Evolutionary conservation across 176 grass and related monocot genomes (phyloP), one percentile per base, ranked within the genome.

Genomic region (Elymus sibiricus): DNA sequence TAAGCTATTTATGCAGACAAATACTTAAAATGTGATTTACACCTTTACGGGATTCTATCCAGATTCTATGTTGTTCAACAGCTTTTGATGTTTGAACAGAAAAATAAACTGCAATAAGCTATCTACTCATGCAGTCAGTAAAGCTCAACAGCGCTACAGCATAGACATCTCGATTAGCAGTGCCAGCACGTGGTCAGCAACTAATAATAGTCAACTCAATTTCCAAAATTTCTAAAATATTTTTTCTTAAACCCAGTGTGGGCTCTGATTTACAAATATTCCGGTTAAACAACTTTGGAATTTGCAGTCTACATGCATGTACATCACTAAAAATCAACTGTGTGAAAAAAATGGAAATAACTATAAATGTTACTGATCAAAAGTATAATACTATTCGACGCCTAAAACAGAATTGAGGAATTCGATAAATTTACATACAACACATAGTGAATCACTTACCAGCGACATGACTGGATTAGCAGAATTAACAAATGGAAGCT

Each of bases 381-480:
- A 78, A 58, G 5, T 39, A 64, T 59, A 80, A 17, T 78, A 31
- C 12, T 62, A 80, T 43, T 74, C 26, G 7, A n/a, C 44, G 74
- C 38, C 78, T 35, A 65, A 87, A 79, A 79, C 46, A 80, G 80
- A 74, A 83, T 49, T 59, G 4, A 84, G 47, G 19, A 81, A 16
- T 86, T 24, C 29, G 70, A 26, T 14, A 15, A 81, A 64, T 71
- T 71, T 79, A 79, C 11, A 77, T 28, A 27, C 13, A 79, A 70
- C 9, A 77, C 14, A 74, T 10, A 60, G 49, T 77, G 49, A 84
- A 82, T 69, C 49, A 94, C 94, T 99, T 39, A 99, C 97, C 79
- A 96, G 85, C 82, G 97, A 99, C 97, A 99, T 94, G 39, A 99
- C 92, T 19, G 94, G 97, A 88, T 99, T 99, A 79, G 90, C 82